phyloP scores from a whole-genome alignment of 129 eudicot genomes.

The Logfia minima region DNA sequence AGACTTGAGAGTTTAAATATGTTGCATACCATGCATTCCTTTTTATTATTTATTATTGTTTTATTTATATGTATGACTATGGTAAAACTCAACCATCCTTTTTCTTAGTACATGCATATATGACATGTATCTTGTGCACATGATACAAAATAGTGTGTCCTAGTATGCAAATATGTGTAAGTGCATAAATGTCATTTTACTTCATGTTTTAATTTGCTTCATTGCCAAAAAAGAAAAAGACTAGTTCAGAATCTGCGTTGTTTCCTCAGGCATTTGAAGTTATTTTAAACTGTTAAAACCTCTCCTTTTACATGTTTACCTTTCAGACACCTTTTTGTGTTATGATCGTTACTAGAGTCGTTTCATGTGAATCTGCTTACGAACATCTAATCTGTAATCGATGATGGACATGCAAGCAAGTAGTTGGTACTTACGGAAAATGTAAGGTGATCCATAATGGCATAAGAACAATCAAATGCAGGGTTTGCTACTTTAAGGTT shows the following conservation, averaged over 20 bases:
- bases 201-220: neutral
- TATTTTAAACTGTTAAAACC: neutral
- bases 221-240: neutral
- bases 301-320: neutral
- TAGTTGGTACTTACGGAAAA: no score
- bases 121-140: neutral
- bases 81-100: neutral
- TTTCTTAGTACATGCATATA: neutral
- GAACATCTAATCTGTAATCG: no score
- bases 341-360: no score
- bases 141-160: neutral
- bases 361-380: no score
- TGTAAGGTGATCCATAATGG: no score
- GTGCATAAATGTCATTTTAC: neutral
- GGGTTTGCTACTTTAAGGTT: no score
- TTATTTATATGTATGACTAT: neutral
- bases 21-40: neutral
- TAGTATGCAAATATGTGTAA: neutral
- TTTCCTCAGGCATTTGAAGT: neutral
- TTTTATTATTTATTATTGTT: neutral
- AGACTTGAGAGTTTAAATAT: neutral
- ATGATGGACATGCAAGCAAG: no score
- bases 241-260: neutral
- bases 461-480: no score
- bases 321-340: no score